Base-by-base conservation (phyloP, 495 filamentous ascomycete species). In the Durotheca rogersii region DNA sequence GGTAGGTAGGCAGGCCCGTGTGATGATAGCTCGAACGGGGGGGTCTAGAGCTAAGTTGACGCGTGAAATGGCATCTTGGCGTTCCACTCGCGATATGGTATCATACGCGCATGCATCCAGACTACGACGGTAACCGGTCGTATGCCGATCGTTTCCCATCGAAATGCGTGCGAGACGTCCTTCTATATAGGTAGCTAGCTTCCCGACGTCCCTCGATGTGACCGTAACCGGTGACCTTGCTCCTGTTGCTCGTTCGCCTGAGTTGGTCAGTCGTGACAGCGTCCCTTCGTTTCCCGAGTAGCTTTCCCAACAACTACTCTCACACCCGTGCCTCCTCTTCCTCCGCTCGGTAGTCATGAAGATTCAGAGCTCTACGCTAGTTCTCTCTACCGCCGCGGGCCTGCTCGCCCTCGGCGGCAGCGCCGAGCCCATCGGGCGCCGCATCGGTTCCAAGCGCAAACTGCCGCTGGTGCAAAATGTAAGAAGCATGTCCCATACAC, bases 381-480 rank as follows among this genome's bases (percentile, higher is more conserved):
- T 34, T n/a, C n/a, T n/a, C 36, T 29, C 58, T 16, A 39, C 53
- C 39, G 53, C 50, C 10, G 32, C 39, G 14, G 38, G 58, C 34
- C 29, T 57, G 31, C 53, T 64, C 19, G 53, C 50, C 2, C 20
- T 46, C 1, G 33, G 40, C 6, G 7, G 57, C 31, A 61, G 32
- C 14, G 61, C 61, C 7, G 47, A 61, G 39, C 61, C 57, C 18
- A 40, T 58, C 29, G 52, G 17, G 14, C 53, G 47, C 12, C 19
- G 16, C 6, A 34, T n/a, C 15, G 17, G 32, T 6, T n/a, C 31
- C 0, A 60, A 53, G 10, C 34, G 17, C 11, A 45, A 30, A 7
- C 38, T 50, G 9, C 60, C 61, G 7, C 15, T 56, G 3, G 53
- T 64, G 4, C 30, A 64, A 35, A 57, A 61, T 41, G 61, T 64